Evolutionary conservation across 306 rosid species (phyloP), one percentile per base, ranked within the genome.

Genomic region (Fragaria ananassa): DNA sequence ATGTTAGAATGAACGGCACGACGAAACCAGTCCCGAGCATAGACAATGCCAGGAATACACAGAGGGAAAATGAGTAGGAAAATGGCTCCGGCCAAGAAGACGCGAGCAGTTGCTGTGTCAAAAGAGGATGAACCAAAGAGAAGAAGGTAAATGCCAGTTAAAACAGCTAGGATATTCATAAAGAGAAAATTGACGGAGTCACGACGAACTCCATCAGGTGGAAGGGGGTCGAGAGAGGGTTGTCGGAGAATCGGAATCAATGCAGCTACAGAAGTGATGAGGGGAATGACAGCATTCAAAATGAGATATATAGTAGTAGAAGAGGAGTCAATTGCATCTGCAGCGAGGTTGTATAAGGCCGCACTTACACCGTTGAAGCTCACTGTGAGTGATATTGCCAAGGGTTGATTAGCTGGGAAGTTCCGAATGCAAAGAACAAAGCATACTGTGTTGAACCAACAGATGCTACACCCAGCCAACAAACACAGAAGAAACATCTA

Each of bases 401-500:
- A 86, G 11, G 99, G 86, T 31, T 92, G 87, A 80, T 87, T 91
- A 1, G 89, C 83, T 13, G 97, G 93, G 83, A 95, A 95, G 50
- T 95, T 95, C 83, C 76, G 86, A 17, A 90, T 89, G 92, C 99
- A 95, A 31, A 95, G 92, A 78, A 95, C 93, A 72, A 92, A 95
- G 53, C 99, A 95, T 1, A 95, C 96, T 7, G 99, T 92, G 90
- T 95, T 92, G 97, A 95, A 92, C 99, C 99, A 95, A 78, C 99
- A 95, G 45, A 95, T 95, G 92, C 97, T 90, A 57, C 97, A 90
- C 31, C 99, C 97, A 51, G 97, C 89, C 61, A 91, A 75, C 81
- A 92, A 80, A 71, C 93, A 87, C 8, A 96, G 87, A 51, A 91
- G 75, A 84, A 96, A 92, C 47, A 92, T 93, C 99, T 94, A 86